These are phyloP conservation scores for Dunaliella primolecta DNA, from an alignment of 139 green algal species.

Conservation along the genomic window DNA sequence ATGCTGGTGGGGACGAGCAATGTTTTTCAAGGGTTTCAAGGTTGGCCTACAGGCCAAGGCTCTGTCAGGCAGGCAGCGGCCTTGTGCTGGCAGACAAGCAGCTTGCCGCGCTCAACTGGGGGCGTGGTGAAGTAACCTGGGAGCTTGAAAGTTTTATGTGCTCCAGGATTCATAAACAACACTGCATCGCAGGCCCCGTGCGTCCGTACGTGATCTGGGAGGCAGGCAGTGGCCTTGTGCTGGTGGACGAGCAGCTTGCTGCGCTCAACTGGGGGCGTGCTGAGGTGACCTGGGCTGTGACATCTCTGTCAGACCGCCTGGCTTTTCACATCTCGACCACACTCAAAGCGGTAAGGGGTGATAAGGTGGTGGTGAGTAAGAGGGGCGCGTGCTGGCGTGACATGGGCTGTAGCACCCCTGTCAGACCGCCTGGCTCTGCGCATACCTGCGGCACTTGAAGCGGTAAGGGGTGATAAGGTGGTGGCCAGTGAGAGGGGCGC, in stretches of 20 bases:
- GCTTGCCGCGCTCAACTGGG: neutral
- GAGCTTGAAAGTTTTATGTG: neutral
- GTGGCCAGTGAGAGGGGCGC: too few relatives aligned
- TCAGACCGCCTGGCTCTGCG: neutral
- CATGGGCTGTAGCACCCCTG: neutral
- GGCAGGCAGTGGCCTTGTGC: neutral
- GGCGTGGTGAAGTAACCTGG: neutral
- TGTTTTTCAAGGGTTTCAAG: too few relatives aligned
- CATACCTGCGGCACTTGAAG: neutral
- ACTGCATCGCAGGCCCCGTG: neutral
- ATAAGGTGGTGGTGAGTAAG: too few relatives aligned
- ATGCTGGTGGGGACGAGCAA: neutral
- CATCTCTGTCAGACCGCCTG: neutral
- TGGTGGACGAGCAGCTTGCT: neutral
- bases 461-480: too few relatives aligned
- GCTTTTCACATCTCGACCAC: neutral
- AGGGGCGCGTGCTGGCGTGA: too few relatives aligned
- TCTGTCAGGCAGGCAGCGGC: neutral
- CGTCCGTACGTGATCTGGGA: slow-evolving; percentile 3
- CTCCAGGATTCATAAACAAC: neutral
- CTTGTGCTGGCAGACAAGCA: neutral
- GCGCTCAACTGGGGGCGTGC: neutral
- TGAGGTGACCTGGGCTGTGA: neutral
- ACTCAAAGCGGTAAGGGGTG: neutral
- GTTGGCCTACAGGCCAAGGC: neutral